Base-by-base conservation (phyloP, 2,329 filamentous ascomycete species). In the Drechslera avenae region DNA sequence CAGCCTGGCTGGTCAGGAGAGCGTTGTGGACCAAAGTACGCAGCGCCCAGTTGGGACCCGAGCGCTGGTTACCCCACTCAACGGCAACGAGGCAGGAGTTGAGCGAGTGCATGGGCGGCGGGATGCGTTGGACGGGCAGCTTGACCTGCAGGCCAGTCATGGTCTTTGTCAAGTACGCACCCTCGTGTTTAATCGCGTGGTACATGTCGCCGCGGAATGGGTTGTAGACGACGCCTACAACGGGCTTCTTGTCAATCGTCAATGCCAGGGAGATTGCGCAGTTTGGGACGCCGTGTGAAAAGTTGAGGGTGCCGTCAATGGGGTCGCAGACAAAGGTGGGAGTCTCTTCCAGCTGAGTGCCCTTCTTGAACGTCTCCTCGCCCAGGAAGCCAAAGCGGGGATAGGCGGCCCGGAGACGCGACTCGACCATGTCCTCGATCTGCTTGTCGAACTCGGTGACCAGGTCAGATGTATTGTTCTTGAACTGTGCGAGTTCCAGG, bases 401-500 rank as follows among this genome's bases (percentile, higher is more conserved):
- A 50, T 80, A 83, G 46, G 71, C 70, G 2, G 67, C 49, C 19
- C 62, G 66, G n/a, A 83, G 69, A 3, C 71, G 68, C 0, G 63
- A 54, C 6, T 75, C 76, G 17, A 83, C 77, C 75, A 80, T 79
- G 1, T 68, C 69, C 56, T 84, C 81, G 5, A 83, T 77, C 1
- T 79, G 78, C 41, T 76, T 77, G 66, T 84, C 81, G 50, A 81
- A 82, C 50, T 79, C 76, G 1, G 81, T 83, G 32, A 84, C 81
- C 2, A 82, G 70, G 53, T 84, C 81, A 13, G 77, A 77, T 32
- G 76, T 64, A 50, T 74, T 75, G 49, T 72, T 71, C 54, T 75
- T 74, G 2, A 56, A 60, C 2, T 50, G 35, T 0, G 60, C 60
- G 1, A 46, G 28, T 6, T 58, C 45, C 1, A 71, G 63, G 14